phyloP scores from a whole-genome alignment of 1,284 basidiomycete genomes.

The Leccinum fallax region DNA sequence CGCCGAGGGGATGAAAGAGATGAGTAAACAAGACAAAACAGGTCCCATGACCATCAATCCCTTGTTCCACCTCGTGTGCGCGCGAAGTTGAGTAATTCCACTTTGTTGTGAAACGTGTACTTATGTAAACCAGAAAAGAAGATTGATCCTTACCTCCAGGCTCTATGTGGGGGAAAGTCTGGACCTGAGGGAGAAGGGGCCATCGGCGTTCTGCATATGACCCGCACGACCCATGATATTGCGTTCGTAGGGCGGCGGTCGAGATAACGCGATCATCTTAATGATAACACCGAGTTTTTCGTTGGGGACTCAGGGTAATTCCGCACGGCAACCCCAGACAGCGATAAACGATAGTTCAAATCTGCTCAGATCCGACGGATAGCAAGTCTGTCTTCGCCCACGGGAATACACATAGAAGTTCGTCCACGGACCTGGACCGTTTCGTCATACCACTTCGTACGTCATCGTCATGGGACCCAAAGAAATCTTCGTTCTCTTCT shows the following conservation, averaged over 20 bases:
- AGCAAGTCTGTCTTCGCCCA: not conserved
- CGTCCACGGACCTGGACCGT: not conserved
- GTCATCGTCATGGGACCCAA: not conserved
- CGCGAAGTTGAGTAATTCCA: slow-evolving; percentile 18
- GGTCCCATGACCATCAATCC: not conserved
- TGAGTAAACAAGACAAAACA: not conserved
- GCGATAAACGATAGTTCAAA: not conserved
- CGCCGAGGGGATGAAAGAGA: slow-evolving; percentile 22
- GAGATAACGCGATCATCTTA: slow-evolving; percentile 10
- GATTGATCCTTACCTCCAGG: not conserved
- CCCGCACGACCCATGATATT: slow-evolving; percentile 1
- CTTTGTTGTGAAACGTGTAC: slow-evolving; percentile 14
- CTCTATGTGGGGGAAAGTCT: not conserved
- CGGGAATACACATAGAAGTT: not conserved
- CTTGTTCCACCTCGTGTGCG: slow-evolving; percentile 19
- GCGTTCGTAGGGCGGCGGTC: not conserved
- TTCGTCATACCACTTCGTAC: not conserved
- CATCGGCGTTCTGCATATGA: slow-evolving; percentile 17
- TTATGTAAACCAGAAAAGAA: slow-evolving; percentile 20
- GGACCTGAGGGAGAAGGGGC: not conserved
- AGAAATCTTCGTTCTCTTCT: not conserved
- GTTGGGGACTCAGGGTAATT: not conserved
- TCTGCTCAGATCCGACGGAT: not conserved
- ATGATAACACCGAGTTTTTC: not conserved
- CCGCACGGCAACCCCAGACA: not conserved